A percentile compares a stretch with the other conserved stretches of the same genome.
Evolutionary conservation across 2,329 filamentous ascomycete species (phyloP).

Genomic region (Dactylellina sp.): DNA sequence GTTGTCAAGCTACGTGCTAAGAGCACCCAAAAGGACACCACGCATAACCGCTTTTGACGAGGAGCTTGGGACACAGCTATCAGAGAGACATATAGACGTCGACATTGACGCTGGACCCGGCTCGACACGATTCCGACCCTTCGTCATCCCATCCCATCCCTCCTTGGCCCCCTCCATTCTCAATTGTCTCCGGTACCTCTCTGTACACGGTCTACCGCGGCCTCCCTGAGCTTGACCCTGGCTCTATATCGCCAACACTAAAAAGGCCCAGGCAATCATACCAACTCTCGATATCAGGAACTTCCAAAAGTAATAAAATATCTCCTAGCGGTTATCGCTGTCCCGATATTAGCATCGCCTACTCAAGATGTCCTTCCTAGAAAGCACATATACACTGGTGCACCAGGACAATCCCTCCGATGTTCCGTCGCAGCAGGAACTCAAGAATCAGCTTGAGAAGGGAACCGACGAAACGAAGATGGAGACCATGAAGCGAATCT

Average conservation of each 20-base stretch:
- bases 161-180: neutral
- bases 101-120: slow-evolving; percentile 13
- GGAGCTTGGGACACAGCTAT: slow-evolving; percentile 19
- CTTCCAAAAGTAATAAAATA: slow-evolving; percentile 8
- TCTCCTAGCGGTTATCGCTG: slow-evolving; percentile 11
- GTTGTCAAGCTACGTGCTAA: slow-evolving; percentile 20
- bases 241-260: neutral
- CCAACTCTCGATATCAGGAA: neutral
- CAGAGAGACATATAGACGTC: slow-evolving; percentile 13
- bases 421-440: slow-evolving; percentile 86
- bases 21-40: slow-evolving; percentile 20
- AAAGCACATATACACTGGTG: slow-evolving; percentile 95
- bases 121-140: slow-evolving; percentile 14
- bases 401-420: slow-evolving; percentile 97
- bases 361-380: slow-evolving; percentile 90
- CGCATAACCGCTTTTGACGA: slow-evolving; percentile 13
- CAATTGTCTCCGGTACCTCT: neutral
- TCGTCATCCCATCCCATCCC: slow-evolving; percentile 14
- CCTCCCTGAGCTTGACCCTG: slow-evolving; percentile 2
- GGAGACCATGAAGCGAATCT: slow-evolving; percentile 94
- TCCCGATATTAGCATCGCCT: slow-evolving; percentile 20
- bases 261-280: neutral
- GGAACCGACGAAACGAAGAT: slow-evolving; percentile 91
- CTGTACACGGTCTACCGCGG: neutral
- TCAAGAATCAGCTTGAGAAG: slow-evolving; percentile 93